Evolutionary conservation across 495 filamentous ascomycete species (phyloP).

Genomic region (Cryomyces minteri): DNA sequence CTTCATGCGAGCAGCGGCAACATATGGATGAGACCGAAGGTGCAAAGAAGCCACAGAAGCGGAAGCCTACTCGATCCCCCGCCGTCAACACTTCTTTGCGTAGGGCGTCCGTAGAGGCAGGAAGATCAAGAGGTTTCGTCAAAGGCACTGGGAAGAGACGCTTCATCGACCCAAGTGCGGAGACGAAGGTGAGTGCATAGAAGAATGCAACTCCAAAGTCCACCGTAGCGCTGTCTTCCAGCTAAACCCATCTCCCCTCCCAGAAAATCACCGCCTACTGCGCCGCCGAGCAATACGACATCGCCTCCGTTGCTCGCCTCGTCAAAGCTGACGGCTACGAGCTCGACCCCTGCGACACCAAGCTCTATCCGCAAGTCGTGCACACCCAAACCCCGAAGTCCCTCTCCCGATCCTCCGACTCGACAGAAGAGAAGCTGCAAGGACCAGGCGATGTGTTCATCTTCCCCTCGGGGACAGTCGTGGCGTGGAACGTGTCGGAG

Average conservation of each 20-base stretch:
- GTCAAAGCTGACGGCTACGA: conserved; percentile 51
- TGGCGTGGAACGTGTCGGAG: conserved; percentile 69
- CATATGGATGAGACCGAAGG: not conserved
- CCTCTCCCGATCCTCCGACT: conserved; percentile 16
- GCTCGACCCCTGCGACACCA: conserved; percentile 40
- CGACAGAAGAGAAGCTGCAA: conserved; percentile 28
- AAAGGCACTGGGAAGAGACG: conserved; percentile 14
- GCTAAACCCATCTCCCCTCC: not conserved
- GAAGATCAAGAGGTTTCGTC: conserved; percentile 17
- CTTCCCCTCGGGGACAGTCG: conserved; percentile 93
- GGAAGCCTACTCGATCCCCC: conserved; percentile 1
- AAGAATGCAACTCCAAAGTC: not conserved
- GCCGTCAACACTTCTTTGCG: conserved; percentile 14
- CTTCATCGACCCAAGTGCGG: conserved; percentile 21
- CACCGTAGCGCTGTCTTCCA: not conserved
- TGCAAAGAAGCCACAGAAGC: not conserved
- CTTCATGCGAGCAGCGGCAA: not conserved
- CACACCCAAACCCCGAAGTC: conserved; percentile 46
- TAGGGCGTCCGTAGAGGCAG: conserved; percentile 19
- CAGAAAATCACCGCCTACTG: conserved; percentile 64
- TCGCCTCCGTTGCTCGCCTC: conserved; percentile 50
- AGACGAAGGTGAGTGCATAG: conserved; percentile 14
- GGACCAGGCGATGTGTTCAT: conserved; percentile 74
- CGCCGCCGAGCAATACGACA: conserved; percentile 72
- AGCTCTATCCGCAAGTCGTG: conserved; percentile 46